phyloP scores from a whole-genome alignment of 108 stramenopile species.

The Thalassiosira profunda region DNA sequence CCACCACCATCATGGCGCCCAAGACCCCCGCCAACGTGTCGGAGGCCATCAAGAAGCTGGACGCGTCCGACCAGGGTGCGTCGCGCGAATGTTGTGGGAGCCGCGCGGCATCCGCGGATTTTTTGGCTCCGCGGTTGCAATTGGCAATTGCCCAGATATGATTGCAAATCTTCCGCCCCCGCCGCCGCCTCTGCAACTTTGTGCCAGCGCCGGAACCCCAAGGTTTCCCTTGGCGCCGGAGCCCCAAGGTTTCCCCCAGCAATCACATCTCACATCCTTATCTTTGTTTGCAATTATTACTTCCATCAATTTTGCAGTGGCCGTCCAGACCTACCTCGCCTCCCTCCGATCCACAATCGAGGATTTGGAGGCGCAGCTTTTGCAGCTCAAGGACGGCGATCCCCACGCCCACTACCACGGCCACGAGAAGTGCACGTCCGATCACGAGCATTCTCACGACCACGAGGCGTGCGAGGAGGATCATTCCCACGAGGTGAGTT shows the following conservation, averaged over 20 bases:
- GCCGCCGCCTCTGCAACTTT: too few relatives aligned
- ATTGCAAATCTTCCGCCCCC: too few relatives aligned
- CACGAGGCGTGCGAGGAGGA: too few relatives aligned
- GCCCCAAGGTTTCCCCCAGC: background rate
- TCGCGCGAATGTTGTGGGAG: too few relatives aligned
- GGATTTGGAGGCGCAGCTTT: slow-evolving; percentile 35
- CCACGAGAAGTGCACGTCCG: slow-evolving; percentile 61
- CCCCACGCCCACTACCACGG: slow-evolving; percentile 88
- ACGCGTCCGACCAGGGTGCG: slow-evolving; percentile 54
- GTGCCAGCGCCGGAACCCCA: too few relatives aligned
- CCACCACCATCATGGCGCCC: slow-evolving; percentile 14
- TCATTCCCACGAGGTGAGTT: slow-evolving; percentile 1
- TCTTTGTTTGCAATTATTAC: background rate
- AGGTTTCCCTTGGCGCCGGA: background rate
- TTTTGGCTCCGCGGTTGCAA: background rate
- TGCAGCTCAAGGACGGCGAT: slow-evolving; percentile 32
- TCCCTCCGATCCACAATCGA: slow-evolving; percentile 47
- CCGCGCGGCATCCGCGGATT: background rate
- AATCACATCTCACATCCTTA: background rate
- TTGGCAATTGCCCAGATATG: too few relatives aligned
- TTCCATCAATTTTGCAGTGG: slow-evolving; percentile 23
- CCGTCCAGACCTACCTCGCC: slow-evolving; percentile 49
- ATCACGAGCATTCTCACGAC: slow-evolving; percentile 28
- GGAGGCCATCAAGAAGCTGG: slow-evolving; percentile 56
- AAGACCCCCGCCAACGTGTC: slow-evolving; percentile 46